Conservation (phyloP, 2,329 filamentous ascomycete genomes). For the Colletotrichum tropicale region DNA sequence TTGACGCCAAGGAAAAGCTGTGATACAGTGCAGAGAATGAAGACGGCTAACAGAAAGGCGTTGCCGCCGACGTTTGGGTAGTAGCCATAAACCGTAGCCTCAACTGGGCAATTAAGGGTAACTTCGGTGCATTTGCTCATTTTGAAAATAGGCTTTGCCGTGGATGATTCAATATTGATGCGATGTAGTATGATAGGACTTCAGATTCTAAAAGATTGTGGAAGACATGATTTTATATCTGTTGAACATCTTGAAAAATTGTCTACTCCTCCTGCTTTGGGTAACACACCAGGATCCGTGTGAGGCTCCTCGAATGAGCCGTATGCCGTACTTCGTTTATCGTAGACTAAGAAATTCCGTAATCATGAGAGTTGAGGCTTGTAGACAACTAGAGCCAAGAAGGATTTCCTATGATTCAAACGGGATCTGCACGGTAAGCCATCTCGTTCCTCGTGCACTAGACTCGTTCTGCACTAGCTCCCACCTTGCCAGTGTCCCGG, state of each 20-base stretch:
- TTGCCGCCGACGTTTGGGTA: neutral
- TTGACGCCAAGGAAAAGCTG: neutral
- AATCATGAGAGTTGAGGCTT: neutral
- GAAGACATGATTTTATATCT: neutral
- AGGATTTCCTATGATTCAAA: neutral
- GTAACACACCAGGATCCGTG: neutral
- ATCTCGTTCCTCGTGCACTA: neutral
- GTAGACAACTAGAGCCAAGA: neutral
- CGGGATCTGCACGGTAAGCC: neutral
- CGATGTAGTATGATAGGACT: rapidly evolving
- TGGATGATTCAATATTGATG: neutral
- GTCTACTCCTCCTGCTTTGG: neutral
- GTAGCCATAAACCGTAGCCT: neutral
- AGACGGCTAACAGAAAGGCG: neutral
- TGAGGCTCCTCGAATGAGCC: neutral
- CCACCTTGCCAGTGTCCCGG: neutral
- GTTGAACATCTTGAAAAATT: neutral
- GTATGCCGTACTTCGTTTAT: neutral
- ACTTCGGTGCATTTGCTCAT: neutral
- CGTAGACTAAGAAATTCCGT: neutral
- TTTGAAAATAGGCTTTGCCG: neutral
- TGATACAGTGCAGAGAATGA: neutral
- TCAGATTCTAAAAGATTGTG: neutral
- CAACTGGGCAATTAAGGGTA: neutral
- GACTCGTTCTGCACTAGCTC: neutral